A percentile compares a stretch with the other conserved stretches of the same genome.
These are phyloP conservation scores for Starmerella floricola DNA, from an alignment of 805 yeast genomes.

Conservation along the genomic window DNA sequence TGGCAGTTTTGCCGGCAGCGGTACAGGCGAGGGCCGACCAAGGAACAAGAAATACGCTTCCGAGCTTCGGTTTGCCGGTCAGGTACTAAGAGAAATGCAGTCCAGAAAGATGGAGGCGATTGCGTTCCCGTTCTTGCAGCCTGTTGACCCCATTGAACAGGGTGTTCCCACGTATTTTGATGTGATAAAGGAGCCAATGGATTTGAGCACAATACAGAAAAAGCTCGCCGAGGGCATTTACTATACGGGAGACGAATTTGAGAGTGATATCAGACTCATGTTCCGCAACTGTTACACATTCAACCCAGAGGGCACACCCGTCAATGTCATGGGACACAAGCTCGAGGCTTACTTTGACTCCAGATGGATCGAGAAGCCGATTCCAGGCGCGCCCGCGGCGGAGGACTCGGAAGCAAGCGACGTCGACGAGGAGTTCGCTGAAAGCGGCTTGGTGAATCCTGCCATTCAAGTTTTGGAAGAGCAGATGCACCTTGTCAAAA, in stretches of 20 bases:
- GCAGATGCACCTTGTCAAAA: slow-evolving; percentile 74
- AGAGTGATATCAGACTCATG: slow-evolving; percentile 65
- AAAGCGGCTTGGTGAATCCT: slow-evolving; percentile 62
- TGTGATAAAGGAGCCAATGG: slow-evolving; percentile 87
- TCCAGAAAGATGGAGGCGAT: slow-evolving; percentile 74
- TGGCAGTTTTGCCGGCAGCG: slow-evolving; percentile 46
- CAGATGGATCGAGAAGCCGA: slow-evolving; percentile 79
- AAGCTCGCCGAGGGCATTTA: slow-evolving; percentile 79
- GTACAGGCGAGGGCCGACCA: slow-evolving; percentile 48
- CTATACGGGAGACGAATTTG: slow-evolving; percentile 80
- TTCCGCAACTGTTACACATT: slow-evolving; percentile 82
- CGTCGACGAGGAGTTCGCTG: slow-evolving; percentile 33
- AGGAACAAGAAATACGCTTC: slow-evolving; percentile 74
- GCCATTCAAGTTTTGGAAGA: slow-evolving; percentile 82
- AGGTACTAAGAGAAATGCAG: slow-evolving; percentile 65
- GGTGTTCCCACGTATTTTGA: slow-evolving; percentile 85
- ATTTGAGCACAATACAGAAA: slow-evolving; percentile 68
- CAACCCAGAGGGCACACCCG: slow-evolving; percentile 96
- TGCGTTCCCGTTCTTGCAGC: slow-evolving; percentile 81
- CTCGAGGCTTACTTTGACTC: slow-evolving; percentile 76
- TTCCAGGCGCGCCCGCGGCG: slow-evolving; percentile 42
- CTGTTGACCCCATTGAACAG: slow-evolving; percentile 91
- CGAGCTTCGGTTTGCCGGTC: slow-evolving; percentile 76
- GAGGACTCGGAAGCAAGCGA: slow-evolving; percentile 35
- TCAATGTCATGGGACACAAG: slow-evolving; percentile 87